A percentile compares a stretch with the other conserved stretches of the same genome.
phyloP scores from a whole-genome alignment of 495 filamentous ascomycete genomes.

The Aspergillus bridgeri region DNA sequence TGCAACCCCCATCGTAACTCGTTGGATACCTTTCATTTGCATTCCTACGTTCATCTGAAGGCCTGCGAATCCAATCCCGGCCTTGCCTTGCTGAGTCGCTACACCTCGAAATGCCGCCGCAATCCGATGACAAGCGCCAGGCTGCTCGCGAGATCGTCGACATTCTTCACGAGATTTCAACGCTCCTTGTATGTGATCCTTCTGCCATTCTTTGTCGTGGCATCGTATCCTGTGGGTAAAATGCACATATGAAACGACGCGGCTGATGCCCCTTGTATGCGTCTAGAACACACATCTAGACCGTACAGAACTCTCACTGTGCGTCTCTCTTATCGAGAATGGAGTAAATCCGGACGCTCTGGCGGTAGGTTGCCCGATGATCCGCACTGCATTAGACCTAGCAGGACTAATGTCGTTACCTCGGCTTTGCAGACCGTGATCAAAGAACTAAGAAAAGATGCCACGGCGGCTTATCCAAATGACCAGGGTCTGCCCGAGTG shows the following conservation, averaged over 20 bases:
- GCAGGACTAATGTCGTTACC: neutral
- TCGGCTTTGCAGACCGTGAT: constrained; percentile 58
- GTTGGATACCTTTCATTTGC: neutral
- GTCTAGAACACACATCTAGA: constrained; percentile 86
- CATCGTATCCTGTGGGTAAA: neutral
- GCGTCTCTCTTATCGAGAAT: constrained; percentile 95
- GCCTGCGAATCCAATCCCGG: neutral
- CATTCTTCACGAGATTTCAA: constrained; percentile 91
- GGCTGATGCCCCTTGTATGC: neutral
- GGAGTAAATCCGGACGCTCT: constrained; percentile 95
- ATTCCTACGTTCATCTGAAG: neutral
- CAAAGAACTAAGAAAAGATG: constrained; percentile 66
- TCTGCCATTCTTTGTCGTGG: constrained; percentile 10
- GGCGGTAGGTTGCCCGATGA: constrained; percentile 57
- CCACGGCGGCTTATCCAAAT: constrained; percentile 20
- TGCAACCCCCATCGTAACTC: too few species aligned
- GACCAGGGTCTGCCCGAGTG: constrained; percentile 22
- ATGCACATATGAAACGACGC: neutral
- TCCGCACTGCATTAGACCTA: neutral
- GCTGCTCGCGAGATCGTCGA: constrained; percentile 96
- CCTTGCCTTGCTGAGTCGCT: neutral
- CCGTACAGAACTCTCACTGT: constrained; percentile 83
- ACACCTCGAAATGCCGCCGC: constrained; percentile 31
- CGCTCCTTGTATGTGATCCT: constrained; percentile 62
- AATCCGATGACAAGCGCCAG: constrained; percentile 67